phyloP scores from a whole-genome alignment of 768 basidiomycete species.

The Leucocoprinus birnbaumii region DNA sequence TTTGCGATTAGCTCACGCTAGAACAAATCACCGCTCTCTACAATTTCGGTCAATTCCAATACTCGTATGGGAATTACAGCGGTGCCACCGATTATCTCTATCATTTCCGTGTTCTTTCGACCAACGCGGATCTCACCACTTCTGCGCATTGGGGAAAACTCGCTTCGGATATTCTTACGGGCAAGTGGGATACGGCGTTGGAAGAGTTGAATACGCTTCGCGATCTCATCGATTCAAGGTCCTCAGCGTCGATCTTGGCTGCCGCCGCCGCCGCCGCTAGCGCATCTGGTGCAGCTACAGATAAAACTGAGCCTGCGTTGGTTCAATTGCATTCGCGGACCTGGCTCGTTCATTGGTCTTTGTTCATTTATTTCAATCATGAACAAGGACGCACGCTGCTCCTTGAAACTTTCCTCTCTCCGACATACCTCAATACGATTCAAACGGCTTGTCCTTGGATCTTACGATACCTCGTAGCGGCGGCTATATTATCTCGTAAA shows the following conservation, averaged over 20 bases:
- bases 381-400: conserved; percentile 86
- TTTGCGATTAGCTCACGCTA: conserved; percentile 76
- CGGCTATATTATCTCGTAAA: conserved; percentile 90
- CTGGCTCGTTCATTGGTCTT: conserved; percentile 96
- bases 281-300: conserved; percentile 19
- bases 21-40: conserved; percentile 96
- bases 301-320: conserved; percentile 62
- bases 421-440: conserved; percentile 97
- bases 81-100: conserved; percentile 97
- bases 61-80: conserved; percentile 96
- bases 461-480: conserved; percentile 89
- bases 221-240: conserved; percentile 84
- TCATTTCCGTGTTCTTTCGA: conserved; percentile 97
- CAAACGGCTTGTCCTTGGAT: conserved; percentile 96
- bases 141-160: conserved; percentile 99
- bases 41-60: conserved; percentile 98
- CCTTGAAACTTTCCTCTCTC: conserved; percentile 94
- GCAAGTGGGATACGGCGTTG: conserved; percentile 92
- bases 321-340: conserved; percentile 91
- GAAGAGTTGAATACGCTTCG: conserved; percentile 95
- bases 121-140: conserved; percentile 87
- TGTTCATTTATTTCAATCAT: conserved; percentile 99
- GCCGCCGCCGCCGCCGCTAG: conserved; percentile 27
- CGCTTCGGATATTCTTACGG: conserved; percentile 92
- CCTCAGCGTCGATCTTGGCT: conserved; percentile 46